Conservation (phyloP, 1,139 yeast species). For the Taphrina wiesneri region DNA sequence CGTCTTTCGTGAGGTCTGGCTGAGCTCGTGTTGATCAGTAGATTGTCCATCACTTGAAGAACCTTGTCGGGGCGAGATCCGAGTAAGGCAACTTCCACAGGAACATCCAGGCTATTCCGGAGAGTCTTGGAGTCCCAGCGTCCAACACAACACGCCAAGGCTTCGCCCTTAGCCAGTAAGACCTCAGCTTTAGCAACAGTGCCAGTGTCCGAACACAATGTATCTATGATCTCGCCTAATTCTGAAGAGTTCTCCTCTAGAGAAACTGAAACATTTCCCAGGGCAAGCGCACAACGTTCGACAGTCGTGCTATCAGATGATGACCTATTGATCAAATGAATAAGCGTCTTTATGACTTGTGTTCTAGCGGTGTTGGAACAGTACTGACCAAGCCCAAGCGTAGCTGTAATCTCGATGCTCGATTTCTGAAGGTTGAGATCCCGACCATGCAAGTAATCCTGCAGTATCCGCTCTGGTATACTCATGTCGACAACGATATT, state of each 20-base stretch:
- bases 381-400: neutral
- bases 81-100: neutral
- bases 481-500: neutral
- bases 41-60: neutral
- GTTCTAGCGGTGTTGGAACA: neutral
- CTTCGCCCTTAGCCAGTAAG: slow-evolving; percentile 75
- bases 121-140: slow-evolving; percentile 75
- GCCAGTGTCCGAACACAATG: neutral
- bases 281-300: neutral
- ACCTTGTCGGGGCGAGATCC: neutral
- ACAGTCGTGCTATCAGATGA: neutral
- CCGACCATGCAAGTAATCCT: neutral
- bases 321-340: neutral
- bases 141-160: slow-evolving; percentile 65
- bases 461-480: neutral
- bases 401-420: neutral
- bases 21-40: neutral
- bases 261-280: slow-evolving; percentile 4
- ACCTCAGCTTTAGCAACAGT: neutral
- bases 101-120: slow-evolving; percentile 56
- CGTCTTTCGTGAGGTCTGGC: slow-evolving; percentile 40
- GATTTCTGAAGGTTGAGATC: neutral
- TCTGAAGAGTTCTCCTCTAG: neutral
- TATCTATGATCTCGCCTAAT: neutral
- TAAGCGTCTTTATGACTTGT: neutral